These are phyloP conservation scores for Lippia alba DNA, from an alignment of 305 asterid species.

Conservation along the genomic window DNA sequence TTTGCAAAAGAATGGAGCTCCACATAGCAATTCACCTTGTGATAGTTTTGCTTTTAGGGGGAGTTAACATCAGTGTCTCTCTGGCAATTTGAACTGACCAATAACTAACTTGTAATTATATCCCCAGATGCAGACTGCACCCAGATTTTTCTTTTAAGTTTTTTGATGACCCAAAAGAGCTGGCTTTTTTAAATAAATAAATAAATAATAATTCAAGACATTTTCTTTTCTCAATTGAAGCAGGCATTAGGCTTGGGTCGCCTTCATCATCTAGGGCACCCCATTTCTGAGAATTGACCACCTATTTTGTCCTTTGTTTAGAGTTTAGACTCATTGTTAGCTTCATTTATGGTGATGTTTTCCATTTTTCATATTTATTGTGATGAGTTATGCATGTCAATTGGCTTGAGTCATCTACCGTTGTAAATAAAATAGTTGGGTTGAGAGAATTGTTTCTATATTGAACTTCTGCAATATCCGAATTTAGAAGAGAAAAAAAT, in stretches of 20 bases:
- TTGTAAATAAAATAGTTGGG: no score
- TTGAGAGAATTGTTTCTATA: no score
- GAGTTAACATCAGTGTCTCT: slow-evolving; percentile 41
- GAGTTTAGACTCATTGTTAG: slow-evolving; percentile 5
- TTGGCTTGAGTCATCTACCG: no score
- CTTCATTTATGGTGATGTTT: neutral
- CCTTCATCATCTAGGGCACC: no score
- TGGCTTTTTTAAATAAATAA: neutral
- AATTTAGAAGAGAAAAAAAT: no score
- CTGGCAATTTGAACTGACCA: slow-evolving; percentile 45
- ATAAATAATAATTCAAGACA: no score
- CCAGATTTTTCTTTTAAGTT: slow-evolving; percentile 23
- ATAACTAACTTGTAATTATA: slow-evolving; percentile 37
- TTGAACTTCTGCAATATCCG: no score
- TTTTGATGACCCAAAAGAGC: slow-evolving; percentile 23
- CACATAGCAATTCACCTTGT: slow-evolving; percentile 47
- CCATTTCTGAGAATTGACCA: slow-evolving; percentile 25
- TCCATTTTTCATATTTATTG: no score
- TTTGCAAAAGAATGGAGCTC: slow-evolving; percentile 39
- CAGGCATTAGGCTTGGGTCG: no score
- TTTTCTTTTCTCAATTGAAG: no score
- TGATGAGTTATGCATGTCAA: no score
- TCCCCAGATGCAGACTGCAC: slow-evolving; percentile 20
- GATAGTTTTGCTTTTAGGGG: slow-evolving; percentile 43
- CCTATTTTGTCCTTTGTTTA: slow-evolving; percentile 33